Conservation (phyloP, 495 filamentous ascomycete species). For the Cudoniella acicularis region DNA sequence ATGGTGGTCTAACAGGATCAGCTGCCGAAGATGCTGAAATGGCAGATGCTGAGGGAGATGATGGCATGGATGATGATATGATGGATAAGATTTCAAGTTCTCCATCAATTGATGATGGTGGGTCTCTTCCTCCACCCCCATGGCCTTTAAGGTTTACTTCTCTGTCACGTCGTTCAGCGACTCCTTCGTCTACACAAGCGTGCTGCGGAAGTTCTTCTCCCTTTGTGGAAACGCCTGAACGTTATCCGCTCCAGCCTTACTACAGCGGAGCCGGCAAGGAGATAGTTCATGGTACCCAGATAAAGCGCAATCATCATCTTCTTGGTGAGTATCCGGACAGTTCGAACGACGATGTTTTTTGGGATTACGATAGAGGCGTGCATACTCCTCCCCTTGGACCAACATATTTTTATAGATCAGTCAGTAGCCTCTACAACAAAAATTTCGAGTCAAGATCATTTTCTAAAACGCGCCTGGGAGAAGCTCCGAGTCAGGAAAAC, state of each 20-base stretch:
- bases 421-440: conserved; percentile 13
- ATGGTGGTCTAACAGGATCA: conserved; percentile 41
- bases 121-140: conserved; percentile 46
- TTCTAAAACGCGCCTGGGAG: conserved; percentile 1
- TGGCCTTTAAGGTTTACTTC: conserved; percentile 38
- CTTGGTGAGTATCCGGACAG: conserved; percentile 51
- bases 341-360: conserved; percentile 22
- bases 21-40: conserved; percentile 56
- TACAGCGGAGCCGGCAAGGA: conserved; percentile 36
- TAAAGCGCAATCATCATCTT: conserved; percentile 53
- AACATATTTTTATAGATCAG: background rate
- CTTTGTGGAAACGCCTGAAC: conserved; percentile 45
- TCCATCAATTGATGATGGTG: conserved; percentile 98
- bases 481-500: background rate
- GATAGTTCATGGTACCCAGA: conserved; percentile 19
- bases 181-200: conserved; percentile 19
- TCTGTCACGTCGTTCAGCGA: conserved; percentile 30
- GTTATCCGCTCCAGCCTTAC: conserved; percentile 35
- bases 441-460: background rate
- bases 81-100: conserved; percentile 98
- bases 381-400: conserved; percentile 13
- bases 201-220: conserved; percentile 48
- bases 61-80: conserved; percentile 76
- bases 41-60: conserved; percentile 70
- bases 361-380: conserved; percentile 24